A percentile compares a stretch with the other conserved stretches of the same genome.
Conservation (phyloP, 257 asterid species). For the Gentiana macrophylla region DNA sequence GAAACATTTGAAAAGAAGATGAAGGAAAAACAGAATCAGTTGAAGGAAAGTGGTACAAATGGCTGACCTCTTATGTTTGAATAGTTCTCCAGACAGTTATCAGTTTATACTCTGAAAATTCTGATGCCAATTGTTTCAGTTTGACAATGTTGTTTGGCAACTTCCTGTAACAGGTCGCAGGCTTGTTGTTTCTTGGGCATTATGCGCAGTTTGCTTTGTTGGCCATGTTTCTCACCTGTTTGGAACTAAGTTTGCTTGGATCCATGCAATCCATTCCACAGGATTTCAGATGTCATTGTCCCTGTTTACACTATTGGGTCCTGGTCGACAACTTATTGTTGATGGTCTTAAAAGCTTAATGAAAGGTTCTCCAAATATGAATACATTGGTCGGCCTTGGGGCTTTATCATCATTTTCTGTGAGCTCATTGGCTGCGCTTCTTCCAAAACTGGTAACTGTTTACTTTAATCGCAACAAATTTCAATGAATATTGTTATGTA, state of each 20-base stretch:
- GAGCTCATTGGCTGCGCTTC: conserved; percentile 82
- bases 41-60: conserved; percentile 73
- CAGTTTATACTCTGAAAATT: too few relatives aligned
- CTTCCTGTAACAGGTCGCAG: conserved; percentile 71
- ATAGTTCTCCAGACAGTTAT: too few relatives aligned
- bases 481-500: background rate
- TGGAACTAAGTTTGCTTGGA: conserved; percentile 92
- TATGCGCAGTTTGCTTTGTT: conserved; percentile 81
- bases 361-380: conserved; percentile 96
- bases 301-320: conserved; percentile 80
- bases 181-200: conserved; percentile 91
- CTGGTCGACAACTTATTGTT: conserved; percentile 78
- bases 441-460: conserved; percentile 78
- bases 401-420: conserved; percentile 96
- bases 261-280: conserved; percentile 90
- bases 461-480: background rate
- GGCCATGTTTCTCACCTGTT: conserved; percentile 90
- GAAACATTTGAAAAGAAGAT: conserved; percentile 87
- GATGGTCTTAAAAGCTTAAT: conserved; percentile 88
- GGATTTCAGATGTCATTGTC: conserved; percentile 86
- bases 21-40: conserved; percentile 56
- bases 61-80: too few relatives aligned
- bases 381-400: conserved; percentile 98
- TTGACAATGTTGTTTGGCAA: too few relatives aligned
- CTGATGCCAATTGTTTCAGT: too few relatives aligned